Base-by-base conservation (phyloP, 1,284 basidiomycete genomes). In the Ceratobasidium sp. region DNA sequence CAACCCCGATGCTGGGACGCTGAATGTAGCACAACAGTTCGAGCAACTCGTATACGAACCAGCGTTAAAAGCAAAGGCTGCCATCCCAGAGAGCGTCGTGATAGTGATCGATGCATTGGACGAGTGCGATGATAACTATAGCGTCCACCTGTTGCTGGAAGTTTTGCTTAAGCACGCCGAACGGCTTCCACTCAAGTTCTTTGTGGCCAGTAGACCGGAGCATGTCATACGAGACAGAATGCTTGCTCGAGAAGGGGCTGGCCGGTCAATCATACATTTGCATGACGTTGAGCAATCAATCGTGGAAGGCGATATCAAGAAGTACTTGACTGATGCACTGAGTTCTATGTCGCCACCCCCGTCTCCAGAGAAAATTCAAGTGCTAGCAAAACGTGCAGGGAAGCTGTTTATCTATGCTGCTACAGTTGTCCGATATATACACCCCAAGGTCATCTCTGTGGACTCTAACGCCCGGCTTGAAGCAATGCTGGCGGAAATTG, bases 101-200 rank as follows among this genome's bases (percentile, higher is more conserved):
- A 21, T 62, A 5, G 30, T 50, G 19, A 50, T 62, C 13, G 58
- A 62, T 16, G 58, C 58, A 6, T 11, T 62, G n/a, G 58, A 62
- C 46, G 58, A 62, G 21, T 46, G 27, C 21, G 25, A 46, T 7
- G 46, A 39, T 14, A 16, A 8, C 11, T 14, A 50, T 16, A 46
- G 33, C 5, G 33, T 25, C 9, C 46, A n/a, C 14, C n/a, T 36
- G 16, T 9, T 62, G 11, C 46, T 62, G 16, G 30, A 39, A 2
- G 6, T 36, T 7, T 27, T 62, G 5, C 30, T 62, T n/a, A 39
- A n/a, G 2, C 39, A 8, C 30, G 44, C 47, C 13, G 13, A 16
- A 6, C 13, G 19, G 16, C 46, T 62, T 16, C 58, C 47, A 6
- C 19, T 62, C 16, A 33, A 39, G 30, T 62, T 62, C 23, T 39